Evolutionary conservation across 2,329 filamentous ascomycete species (phyloP), one percentile per base, ranked within the genome.

Genomic region (Aspergillus quadricinctus): DNA sequence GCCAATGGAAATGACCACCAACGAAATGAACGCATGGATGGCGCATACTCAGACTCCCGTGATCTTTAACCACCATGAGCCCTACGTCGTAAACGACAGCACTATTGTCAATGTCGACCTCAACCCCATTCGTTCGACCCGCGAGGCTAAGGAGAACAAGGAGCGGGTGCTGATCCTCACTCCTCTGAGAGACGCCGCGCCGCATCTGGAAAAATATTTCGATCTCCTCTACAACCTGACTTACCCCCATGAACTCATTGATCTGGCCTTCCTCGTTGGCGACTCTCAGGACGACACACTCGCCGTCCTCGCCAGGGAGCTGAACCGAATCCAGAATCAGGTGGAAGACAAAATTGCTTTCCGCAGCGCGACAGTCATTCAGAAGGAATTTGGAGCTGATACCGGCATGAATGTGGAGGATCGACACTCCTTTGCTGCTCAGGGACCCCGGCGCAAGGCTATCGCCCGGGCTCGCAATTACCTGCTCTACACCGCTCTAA

Each of bases 381-480:
- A 96, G 75, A 99, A 99, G 79, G 88, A 97, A 72, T 97, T 99
- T 72, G 85, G 87, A 57, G 83, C 86, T 60, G 80, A 81, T 7
- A 76, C 89, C n/a, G 85, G 87, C 63, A 92, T 97, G 77, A 80
- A 83, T 60, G 90, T 97, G 17, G 80, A 92, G 66, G 86, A 94
- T 62, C 84, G 92, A 62, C 94, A 99, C 72, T 85, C 85, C 0
- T 97, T 92, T 68, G 86, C 85, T 57, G 92, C 90, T 1, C 94
- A 99, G 71, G 94, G 88, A 1, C 92, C 93, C 5, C 85, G 94
- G 61, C 86, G 94, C 63, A 97, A 93, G 77, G 86, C 88, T 37
- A 92, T 99, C 84, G 94, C 89, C 48, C 86, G 83, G 64, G 94
- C 94, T 28, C 85, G 94, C 65, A 99, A 99, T 74, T 99, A 96